phyloP scores from a whole-genome alignment of 1,139 yeast species.

The Saccharomyces hybrid region DNA sequence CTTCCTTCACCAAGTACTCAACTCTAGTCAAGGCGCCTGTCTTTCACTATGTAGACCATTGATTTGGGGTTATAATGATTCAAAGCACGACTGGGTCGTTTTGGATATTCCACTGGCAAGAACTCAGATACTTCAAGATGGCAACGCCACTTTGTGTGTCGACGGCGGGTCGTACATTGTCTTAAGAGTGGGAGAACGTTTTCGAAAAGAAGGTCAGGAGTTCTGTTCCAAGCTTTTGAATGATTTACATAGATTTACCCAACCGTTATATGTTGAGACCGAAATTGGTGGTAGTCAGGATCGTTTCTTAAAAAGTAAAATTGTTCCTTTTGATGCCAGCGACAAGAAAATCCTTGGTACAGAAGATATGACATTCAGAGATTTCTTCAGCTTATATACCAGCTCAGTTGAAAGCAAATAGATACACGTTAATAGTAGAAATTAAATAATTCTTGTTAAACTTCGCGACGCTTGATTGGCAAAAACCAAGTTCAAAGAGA shows the following conservation, averaged over 20 bases:
- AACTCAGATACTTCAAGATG: constrained; percentile 2
- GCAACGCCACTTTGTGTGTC: constrained; percentile 7
- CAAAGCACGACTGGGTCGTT: not conserved
- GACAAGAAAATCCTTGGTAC: constrained; percentile 6
- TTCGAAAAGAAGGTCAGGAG: not conserved
- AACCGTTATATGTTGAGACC: constrained; percentile 10
- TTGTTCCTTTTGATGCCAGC: constrained; percentile 9
- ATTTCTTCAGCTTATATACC: constrained; percentile 3
- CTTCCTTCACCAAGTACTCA: constrained; percentile 10
- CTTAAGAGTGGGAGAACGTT: constrained; percentile 5
- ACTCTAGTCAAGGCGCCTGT: constrained; percentile 1
- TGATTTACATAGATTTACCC: constrained; percentile 5
- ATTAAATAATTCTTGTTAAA: not conserved
- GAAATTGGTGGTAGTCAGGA: constrained; percentile 16
- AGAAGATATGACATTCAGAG: constrained; percentile 13
- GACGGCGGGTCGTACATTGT: constrained; percentile 16
- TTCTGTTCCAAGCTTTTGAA: not conserved
- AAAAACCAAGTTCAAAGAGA: not conserved
- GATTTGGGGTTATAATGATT: not conserved
- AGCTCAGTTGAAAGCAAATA: not conserved
- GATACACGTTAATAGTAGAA: not conserved
- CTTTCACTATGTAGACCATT: not conserved
- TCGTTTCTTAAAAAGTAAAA: constrained; percentile 13
- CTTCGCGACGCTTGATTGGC: not conserved
- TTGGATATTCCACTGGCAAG: not conserved